phyloP scores from a whole-genome alignment of 2,329 filamentous ascomycete genomes.

The Diaporthe caulivora region DNA sequence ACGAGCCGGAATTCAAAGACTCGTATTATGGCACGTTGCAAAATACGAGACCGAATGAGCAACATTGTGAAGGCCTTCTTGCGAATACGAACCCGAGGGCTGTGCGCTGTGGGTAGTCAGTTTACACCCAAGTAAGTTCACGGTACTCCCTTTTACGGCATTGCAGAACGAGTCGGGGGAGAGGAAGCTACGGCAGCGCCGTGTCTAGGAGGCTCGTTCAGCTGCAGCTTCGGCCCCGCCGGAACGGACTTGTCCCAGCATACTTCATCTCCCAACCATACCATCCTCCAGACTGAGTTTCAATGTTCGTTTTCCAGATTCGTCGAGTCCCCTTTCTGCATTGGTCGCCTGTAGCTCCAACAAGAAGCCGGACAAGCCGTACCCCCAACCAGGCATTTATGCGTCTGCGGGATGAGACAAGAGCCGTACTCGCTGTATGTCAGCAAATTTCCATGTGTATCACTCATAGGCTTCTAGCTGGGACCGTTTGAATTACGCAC shows the following conservation, averaged over 20 bases:
- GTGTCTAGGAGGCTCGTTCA: background rate
- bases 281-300: background rate
- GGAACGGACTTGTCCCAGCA: background rate
- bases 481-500: background rate
- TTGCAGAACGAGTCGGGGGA: background rate
- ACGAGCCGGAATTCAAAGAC: background rate
- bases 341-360: background rate
- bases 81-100: constrained; percentile 1
- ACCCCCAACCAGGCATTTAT: background rate
- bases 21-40: background rate
- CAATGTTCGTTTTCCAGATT: background rate
- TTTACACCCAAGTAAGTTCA: background rate
- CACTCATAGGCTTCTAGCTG: background rate
- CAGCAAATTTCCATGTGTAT: background rate
- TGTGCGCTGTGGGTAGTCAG: background rate
- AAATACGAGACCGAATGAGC: constrained; percentile 13
- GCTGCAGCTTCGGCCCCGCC: background rate
- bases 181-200: background rate
- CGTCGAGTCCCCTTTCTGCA: background rate
- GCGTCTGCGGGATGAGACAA: background rate
- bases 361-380: background rate
- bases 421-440: background rate
- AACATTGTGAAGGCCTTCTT: too few relatives aligned
- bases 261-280: background rate
- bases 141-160: background rate